A percentile compares a stretch with the other conserved stretches of the same genome.
Conservation (phyloP, 169 alveolate genomes). For the Plasmodium knowlesi region DNA sequence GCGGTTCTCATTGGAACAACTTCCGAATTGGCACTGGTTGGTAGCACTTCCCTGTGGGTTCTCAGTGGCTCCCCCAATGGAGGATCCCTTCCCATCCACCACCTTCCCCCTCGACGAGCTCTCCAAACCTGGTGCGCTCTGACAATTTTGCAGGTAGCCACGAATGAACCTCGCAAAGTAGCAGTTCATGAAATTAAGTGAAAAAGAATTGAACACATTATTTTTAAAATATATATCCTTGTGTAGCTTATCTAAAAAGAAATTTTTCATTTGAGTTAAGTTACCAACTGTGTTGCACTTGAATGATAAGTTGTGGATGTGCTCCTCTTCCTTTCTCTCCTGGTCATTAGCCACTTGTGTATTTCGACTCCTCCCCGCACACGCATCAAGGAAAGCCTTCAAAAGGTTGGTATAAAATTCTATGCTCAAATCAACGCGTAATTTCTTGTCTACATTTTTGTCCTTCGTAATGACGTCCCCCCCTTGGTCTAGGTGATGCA, state of each 20-base stretch:
- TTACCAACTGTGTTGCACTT: constrained; percentile 43
- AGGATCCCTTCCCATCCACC: neutral
- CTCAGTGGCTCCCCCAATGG: neutral
- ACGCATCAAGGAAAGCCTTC: constrained; percentile 2
- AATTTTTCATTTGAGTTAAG: constrained; percentile 13
- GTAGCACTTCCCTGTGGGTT: neutral
- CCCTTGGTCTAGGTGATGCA: neutral
- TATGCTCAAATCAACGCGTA: neutral
- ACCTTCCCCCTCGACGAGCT: neutral
- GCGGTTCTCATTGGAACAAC: neutral
- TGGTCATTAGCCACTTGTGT: neutral
- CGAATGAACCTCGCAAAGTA: constrained; percentile 10
- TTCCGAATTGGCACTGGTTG: neutral
- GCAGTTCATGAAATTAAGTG: constrained; percentile 54
- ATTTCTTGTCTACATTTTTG: neutral
- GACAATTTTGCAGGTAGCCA: constrained; percentile 1
- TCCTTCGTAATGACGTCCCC: neutral
- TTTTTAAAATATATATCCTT: constrained; percentile 26
- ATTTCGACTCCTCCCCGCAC: neutral
- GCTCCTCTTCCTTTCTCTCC: neutral
- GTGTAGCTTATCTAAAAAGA: constrained; percentile 17
- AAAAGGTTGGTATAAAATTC: neutral
- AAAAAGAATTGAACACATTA: constrained; percentile 38
- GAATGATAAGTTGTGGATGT: neutral
- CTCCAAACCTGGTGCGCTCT: neutral